Evolutionary conservation across 331 rosid species (phyloP).

Genomic region (Phaseolus coccineus): DNA sequence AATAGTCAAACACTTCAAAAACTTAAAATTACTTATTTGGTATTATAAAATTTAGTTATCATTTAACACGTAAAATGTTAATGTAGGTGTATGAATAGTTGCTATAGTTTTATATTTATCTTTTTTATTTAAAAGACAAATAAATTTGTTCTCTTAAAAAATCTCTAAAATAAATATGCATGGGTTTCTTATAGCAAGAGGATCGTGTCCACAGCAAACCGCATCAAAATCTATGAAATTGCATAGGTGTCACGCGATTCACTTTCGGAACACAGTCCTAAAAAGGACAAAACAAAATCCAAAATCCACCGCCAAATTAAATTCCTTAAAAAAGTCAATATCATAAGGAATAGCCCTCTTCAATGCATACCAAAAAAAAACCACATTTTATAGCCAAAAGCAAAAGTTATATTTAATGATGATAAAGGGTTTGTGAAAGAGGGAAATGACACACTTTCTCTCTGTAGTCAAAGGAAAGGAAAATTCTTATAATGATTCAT

Average conservation of each 20-base stretch:
- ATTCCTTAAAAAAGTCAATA: not conserved
- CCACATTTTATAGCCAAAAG: not conserved
- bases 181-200: too few species aligned
- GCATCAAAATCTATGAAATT: not conserved
- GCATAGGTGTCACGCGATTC: not conserved
- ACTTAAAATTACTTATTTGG: too few species aligned
- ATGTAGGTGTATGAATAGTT: too few species aligned
- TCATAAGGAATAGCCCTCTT: not conserved
- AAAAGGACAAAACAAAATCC: not conserved
- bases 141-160: too few species aligned
- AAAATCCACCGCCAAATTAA: slow-evolving; percentile 11
- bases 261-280: not conserved
- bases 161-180: too few species aligned
- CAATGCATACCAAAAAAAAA: not conserved
- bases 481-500: slow-evolving; percentile 2
- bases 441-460: not conserved
- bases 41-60: too few species aligned
- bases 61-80: too few species aligned
- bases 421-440: slow-evolving; percentile 1
- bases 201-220: not conserved
- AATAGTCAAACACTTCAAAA: too few species aligned
- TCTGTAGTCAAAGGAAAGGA: not conserved
- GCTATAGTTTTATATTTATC: too few species aligned
- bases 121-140: too few species aligned
- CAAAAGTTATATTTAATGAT: not conserved